phyloP scores from a whole-genome alignment of 2,329 filamentous ascomycete genomes.

The Trichoderma arundinaceum region DNA sequence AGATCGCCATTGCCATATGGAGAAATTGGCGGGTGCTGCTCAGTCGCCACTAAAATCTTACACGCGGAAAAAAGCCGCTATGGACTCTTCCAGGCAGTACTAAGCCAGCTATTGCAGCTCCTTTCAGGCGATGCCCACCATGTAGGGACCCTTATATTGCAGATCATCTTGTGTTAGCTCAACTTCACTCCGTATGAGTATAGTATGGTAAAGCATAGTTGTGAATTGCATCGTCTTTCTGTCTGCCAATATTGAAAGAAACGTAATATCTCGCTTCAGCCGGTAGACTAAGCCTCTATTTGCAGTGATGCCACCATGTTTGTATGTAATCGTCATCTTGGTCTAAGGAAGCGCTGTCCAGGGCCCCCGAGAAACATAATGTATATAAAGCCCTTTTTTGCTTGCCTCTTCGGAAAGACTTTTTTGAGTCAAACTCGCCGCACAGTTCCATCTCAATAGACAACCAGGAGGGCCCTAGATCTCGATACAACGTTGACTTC shows the following conservation, averaged over 20 bases:
- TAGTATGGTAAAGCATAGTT: neutral
- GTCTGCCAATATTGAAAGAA: too few relatives aligned
- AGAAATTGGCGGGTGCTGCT: neutral
- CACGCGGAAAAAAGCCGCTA: neutral
- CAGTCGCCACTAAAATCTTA: constrained; percentile 16
- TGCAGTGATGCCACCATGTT: neutral
- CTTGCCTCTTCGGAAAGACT: neutral
- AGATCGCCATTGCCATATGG: neutral
- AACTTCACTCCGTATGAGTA: constrained; percentile 1
- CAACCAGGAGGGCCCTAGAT: neutral
- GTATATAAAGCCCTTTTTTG: neutral
- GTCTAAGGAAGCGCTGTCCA: too few relatives aligned
- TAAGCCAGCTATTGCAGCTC: too few relatives aligned
- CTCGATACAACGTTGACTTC: neutral
- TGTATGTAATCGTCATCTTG: neutral
- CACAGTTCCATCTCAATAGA: neutral
- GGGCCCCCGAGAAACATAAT: neutral
- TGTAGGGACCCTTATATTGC: constrained; percentile 3
- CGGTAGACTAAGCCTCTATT: neutral
- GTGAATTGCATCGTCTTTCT: constrained; percentile 6
- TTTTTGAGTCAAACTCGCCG: neutral
- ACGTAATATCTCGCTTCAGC: neutral
- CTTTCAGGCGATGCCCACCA: neutral
- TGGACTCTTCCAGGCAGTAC: neutral
- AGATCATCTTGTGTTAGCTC: constrained; percentile 11